Conservation (phyloP, 371 early-diverging fungal genomes). For the Mucor irregularis region DNA sequence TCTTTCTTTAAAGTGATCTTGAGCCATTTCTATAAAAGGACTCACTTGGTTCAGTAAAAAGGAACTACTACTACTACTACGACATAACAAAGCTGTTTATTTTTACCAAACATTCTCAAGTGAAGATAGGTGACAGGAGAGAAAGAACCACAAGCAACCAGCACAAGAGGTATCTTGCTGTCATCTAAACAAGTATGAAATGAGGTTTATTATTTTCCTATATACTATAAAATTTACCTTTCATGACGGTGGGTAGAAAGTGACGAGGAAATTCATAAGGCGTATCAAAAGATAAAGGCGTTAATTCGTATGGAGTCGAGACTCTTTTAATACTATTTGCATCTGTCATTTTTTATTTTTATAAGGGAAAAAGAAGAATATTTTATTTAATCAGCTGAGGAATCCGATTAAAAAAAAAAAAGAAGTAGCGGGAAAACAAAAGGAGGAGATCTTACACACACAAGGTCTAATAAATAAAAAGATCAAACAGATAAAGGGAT, state of each 20-base stretch:
- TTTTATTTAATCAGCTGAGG: constrained; percentile 8
- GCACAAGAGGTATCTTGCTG: constrained; percentile 82
- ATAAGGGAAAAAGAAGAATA: background rate
- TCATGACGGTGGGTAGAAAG: constrained; percentile 30
- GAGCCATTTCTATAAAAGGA: constrained; percentile 90
- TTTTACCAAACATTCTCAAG: constrained; percentile 95
- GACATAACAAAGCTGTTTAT: background rate
- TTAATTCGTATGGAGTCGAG: constrained; percentile 22
- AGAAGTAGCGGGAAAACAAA: background rate
- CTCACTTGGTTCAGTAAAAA: too few species aligned
- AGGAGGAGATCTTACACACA: constrained; percentile 4
- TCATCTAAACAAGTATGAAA: constrained; percentile 59
- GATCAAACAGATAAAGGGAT: background rate
- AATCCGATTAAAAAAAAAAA: constrained; percentile 3
- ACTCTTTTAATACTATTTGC: constrained; percentile 7
- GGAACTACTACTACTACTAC: too few species aligned
- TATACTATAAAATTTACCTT: constrained; percentile 12
- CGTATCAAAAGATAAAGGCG: constrained; percentile 22
- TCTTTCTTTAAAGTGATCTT: constrained; percentile 79
- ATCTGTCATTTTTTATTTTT: background rate
- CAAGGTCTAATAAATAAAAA: background rate
- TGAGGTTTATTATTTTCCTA: background rate
- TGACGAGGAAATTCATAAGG: constrained; percentile 28
- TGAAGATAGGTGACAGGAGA: constrained; percentile 97
- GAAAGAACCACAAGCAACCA: constrained; percentile 98